Base-by-base conservation (phyloP, 1,284 basidiomycete species). In the Ustilago vetiveriae region DNA sequence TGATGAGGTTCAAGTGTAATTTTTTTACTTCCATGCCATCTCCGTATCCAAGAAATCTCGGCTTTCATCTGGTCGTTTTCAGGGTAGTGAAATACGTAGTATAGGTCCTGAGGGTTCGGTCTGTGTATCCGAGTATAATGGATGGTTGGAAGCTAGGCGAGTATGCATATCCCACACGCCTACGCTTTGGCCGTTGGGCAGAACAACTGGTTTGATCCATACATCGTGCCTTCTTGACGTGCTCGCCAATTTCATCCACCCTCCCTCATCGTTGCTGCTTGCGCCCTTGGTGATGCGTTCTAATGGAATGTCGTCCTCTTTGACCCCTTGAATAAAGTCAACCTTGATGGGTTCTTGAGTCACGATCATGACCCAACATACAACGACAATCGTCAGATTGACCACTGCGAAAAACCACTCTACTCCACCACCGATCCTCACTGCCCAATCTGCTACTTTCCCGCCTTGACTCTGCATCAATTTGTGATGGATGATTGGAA, bases 1-100 rank as follows among this genome's bases (percentile, higher is more conserved):
- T 41, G 68, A 73, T 23, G 64, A 72, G 50, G 65, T 72, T n/a
- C 47, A 52, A 13, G 68, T 72, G 35, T 42, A 17, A 42, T 6
- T 14, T 1, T 14, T 23, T 3, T 23, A 29, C 21, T 4, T 35
- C 19, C 21, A 14, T 19, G 17, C n/a, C n/a, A n/a, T n/a, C n/a
- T n/a, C n/a, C n/a, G n/a, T n/a, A n/a, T n/a, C n/a, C n/a, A n/a
- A n/a, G n/a, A n/a, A n/a, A n/a, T n/a, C n/a, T n/a, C n/a, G n/a
- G n/a, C n/a, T n/a, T n/a, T n/a, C n/a, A n/a, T n/a, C n/a, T n/a
- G n/a, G n/a, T n/a, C n/a, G n/a, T n/a, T n/a, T n/a, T n/a, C n/a
- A 51, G n/a, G 57, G 44, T 13, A 65, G 54, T 7, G 45, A 38
- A 35, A 65, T 54, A 17, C 41, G 54, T 0, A 65, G 29, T 5